Evolutionary conservation across 371 early-diverging fungal species (phyloP).

Genomic region (Zancudomyces culisetae): DNA sequence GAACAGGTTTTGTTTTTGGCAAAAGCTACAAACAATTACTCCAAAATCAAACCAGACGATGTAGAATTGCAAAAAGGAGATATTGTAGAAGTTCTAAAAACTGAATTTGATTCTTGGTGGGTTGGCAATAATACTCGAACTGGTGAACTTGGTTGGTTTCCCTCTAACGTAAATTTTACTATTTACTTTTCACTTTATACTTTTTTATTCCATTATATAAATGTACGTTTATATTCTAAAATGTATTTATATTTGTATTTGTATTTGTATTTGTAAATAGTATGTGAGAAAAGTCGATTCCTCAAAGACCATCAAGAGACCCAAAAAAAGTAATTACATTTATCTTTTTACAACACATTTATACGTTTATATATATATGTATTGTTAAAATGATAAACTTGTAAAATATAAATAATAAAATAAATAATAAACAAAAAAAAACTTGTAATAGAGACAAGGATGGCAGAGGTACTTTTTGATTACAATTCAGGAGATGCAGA

Average conservation of each 20-base stretch:
- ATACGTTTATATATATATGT: too few species aligned
- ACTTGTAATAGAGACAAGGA: constrained; percentile 6
- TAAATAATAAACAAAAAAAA: not conserved
- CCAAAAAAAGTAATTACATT: too few species aligned
- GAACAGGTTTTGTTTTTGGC: constrained; percentile 8
- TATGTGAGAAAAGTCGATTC: too few species aligned
- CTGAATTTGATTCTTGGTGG: constrained; percentile 43
- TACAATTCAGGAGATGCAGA: constrained; percentile 4
- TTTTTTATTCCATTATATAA: not conserved
- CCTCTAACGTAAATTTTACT: constrained; percentile 35
- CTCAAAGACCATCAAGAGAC: too few species aligned
- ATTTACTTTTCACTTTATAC: constrained; percentile 4
- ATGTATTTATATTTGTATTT: not conserved
- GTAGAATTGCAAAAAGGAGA: constrained; percentile 42
- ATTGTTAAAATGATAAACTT: too few species aligned
- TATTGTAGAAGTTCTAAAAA: constrained; percentile 35
- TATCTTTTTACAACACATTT: too few species aligned
- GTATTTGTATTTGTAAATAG: not conserved
- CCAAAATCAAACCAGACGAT: constrained; percentile 36
- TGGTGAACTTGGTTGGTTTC: constrained; percentile 42
- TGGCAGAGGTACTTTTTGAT: constrained; percentile 9
- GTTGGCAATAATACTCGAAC: constrained; percentile 33
- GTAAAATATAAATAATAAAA: too few species aligned
- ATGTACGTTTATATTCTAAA: not conserved
- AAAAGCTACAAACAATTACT: constrained; percentile 26